Evolutionary conservation across 164 flowering plant genomes (phyloP).

Genomic region (Euptelea pleiosperma): DNA sequence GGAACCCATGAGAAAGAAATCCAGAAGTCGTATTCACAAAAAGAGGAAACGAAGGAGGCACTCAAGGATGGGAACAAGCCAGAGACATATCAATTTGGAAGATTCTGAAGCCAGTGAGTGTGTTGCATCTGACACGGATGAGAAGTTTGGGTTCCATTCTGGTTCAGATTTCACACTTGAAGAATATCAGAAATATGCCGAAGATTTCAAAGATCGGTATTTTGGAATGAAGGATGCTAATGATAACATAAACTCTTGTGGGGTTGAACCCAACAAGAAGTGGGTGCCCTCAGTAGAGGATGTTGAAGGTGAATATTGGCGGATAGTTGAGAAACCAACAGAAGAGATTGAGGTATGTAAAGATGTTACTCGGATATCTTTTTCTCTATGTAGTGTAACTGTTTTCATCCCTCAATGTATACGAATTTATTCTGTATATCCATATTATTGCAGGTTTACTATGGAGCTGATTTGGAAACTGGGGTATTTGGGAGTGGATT

Average conservation of each 20-base stretch:
- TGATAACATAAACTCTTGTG: slow-evolving; percentile 18
- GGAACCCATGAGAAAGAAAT: slow-evolving; percentile 67
- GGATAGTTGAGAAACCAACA: slow-evolving; percentile 76
- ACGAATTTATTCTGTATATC: not conserved
- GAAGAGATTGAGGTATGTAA: slow-evolving; percentile 75
- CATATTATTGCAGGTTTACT: slow-evolving; percentile 47
- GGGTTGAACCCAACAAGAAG: slow-evolving; percentile 17
- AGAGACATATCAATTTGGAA: slow-evolving; percentile 33
- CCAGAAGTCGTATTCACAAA: slow-evolving; percentile 31
- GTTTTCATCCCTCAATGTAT: not conserved
- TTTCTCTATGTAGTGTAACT: not conserved
- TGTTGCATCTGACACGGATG: slow-evolving; percentile 50
- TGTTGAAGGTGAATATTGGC: slow-evolving; percentile 95
- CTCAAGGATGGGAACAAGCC: slow-evolving; percentile 39
- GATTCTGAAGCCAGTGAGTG: slow-evolving; percentile 36
- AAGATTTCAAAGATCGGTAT: slow-evolving; percentile 52
- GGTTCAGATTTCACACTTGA: slow-evolving; percentile 73
- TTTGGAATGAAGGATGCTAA: slow-evolving; percentile 39
- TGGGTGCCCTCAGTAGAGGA: slow-evolving; percentile 65
- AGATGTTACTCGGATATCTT: slow-evolving; percentile 1
- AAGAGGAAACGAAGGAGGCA: slow-evolving; percentile 59
- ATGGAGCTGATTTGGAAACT: slow-evolving; percentile 93
- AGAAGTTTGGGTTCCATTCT: slow-evolving; percentile 81
- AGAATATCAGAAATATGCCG: slow-evolving; percentile 59
- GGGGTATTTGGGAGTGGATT: slow-evolving; percentile 80